Conservation (phyloP, 768 basidiomycete species). For the Trametopsis cervina region DNA sequence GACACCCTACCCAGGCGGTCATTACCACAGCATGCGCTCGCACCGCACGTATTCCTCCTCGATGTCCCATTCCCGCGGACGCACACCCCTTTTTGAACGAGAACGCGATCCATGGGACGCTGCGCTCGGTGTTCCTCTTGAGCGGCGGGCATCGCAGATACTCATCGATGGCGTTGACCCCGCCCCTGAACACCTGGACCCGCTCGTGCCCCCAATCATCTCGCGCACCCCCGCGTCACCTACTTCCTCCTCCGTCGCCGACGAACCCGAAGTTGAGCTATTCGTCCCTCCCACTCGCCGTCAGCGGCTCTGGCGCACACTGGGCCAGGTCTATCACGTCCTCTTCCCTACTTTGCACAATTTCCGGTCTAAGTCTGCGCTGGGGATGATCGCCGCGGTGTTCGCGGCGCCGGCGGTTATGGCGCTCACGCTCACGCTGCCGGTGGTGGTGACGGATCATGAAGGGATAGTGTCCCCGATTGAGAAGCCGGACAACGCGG, state of each 20-base stretch:
- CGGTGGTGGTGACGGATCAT: constrained; percentile 74
- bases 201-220: constrained; percentile 38
- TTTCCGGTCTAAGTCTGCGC: constrained; percentile 60
- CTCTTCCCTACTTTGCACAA: constrained; percentile 83
- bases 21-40: constrained; percentile 38
- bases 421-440: constrained; percentile 79
- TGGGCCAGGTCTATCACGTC: constrained; percentile 44
- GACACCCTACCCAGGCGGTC: constrained; percentile 72
- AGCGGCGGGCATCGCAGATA: constrained; percentile 36
- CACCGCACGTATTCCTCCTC: constrained; percentile 8
- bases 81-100: constrained; percentile 15
- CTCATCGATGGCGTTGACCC: constrained; percentile 4
- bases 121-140: constrained; percentile 42
- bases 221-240: constrained; percentile 46
- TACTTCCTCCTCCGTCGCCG: background rate
- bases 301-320: constrained; percentile 28
- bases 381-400: constrained; percentile 67
- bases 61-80: constrained; percentile 26
- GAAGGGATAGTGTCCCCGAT: constrained; percentile 21
- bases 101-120: constrained; percentile 45
- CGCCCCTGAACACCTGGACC: constrained; percentile 10
- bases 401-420: constrained; percentile 86
- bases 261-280: constrained; percentile 17
- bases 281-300: constrained; percentile 34
- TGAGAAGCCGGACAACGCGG: constrained; percentile 37